phyloP scores from a whole-genome alignment of 1,284 basidiomycete species.

The Ceratobasidium sp. region DNA sequence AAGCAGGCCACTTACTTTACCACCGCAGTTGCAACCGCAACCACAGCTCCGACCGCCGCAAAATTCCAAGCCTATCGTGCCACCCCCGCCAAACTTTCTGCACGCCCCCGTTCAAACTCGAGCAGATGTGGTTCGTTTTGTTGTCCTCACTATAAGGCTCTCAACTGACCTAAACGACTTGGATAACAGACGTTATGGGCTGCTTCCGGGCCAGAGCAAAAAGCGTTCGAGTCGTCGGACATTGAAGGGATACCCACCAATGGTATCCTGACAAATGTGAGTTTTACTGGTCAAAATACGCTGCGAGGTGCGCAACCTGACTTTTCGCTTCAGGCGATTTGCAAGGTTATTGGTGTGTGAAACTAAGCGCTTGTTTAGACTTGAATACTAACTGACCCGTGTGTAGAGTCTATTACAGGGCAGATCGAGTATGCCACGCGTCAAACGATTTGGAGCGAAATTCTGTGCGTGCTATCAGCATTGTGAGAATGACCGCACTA shows the following conservation, averaged over 20 bases:
- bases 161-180: neutral
- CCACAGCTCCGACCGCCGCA: neutral
- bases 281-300: neutral
- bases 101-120: neutral
- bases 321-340: neutral
- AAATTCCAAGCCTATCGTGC: neutral
- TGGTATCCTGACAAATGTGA: constrained; percentile 9
- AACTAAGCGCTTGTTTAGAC: too few species aligned
- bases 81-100: neutral
- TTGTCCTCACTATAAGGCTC: neutral
- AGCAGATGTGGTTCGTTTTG: constrained; percentile 6
- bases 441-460: neutral
- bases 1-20: neutral
- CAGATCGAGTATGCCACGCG: neutral
- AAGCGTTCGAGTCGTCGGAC: constrained; percentile 20
- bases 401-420: neutral
- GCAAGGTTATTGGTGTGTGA: neutral
- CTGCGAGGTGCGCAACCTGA: too few species aligned
- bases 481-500: neutral
- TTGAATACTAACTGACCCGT: neutral
- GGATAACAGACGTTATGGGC: constrained; percentile 7
- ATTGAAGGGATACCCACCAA: neutral
- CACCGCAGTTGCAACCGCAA: neutral
- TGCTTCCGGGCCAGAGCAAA: neutral
- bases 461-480: neutral